Conservation (phyloP, 2,329 filamentous ascomycete species). For the Botrytis porri region DNA sequence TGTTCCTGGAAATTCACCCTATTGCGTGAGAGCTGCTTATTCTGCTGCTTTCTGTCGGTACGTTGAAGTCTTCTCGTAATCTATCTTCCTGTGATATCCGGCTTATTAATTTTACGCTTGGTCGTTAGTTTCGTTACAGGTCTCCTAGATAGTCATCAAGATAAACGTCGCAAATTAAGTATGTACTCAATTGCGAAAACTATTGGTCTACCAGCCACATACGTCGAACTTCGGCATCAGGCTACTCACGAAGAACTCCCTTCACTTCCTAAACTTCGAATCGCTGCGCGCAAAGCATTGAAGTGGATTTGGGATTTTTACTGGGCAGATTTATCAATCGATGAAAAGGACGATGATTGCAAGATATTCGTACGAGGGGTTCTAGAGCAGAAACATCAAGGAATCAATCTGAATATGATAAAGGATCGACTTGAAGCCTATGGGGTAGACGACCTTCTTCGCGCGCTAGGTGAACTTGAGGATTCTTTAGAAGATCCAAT, state of each 20-base stretch:
- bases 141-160: conserved; percentile 70
- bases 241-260: conserved; percentile 87
- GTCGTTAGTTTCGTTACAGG: conserved; percentile 70
- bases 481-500: conserved; percentile 23
- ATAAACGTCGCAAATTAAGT: conserved; percentile 62
- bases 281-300: conserved; percentile 66
- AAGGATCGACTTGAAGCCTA: conserved; percentile 22
- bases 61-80: conserved; percentile 36
- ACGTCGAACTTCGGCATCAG: conserved; percentile 87
- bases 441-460: conserved; percentile 29
- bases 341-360: conserved; percentile 24
- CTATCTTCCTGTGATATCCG: neutral
- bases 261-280: conserved; percentile 67
- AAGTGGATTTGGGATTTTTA: conserved; percentile 89
- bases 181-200: conserved; percentile 71
- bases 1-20: conserved; percentile 41
- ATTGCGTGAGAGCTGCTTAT: conserved; percentile 67
- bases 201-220: conserved; percentile 69
- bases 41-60: conserved; percentile 72
- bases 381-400: conserved; percentile 31
- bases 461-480: conserved; percentile 29
- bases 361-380: conserved; percentile 27
- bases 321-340: conserved; percentile 56
- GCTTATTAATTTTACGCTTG: neutral
- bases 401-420: conserved; percentile 22